Conservation (phyloP, 305 asterid species). For the Vinca major region DNA sequence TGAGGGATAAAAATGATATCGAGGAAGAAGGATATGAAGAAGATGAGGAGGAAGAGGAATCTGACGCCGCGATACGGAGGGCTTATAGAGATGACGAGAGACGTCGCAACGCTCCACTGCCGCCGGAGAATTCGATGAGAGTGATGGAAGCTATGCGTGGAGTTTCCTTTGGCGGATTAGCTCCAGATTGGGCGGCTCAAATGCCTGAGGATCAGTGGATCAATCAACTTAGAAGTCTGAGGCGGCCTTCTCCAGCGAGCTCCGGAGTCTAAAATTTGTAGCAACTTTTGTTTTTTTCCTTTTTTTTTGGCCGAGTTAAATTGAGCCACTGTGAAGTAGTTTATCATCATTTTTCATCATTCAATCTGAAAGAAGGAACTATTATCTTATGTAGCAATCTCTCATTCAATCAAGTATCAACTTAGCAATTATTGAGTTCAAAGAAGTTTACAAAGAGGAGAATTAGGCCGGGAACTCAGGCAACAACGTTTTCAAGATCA, state of each 20-base stretch:
- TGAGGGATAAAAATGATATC: constrained; percentile 28
- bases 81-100: constrained; percentile 72
- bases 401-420: not conserved
- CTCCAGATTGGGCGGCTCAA: constrained; percentile 69
- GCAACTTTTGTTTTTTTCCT: too few species aligned
- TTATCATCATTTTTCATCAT: too few species aligned
- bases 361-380: too few species aligned
- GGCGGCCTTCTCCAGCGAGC: constrained; percentile 25
- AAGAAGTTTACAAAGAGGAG: too few species aligned
- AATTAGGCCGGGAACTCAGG: too few species aligned
- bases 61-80: constrained; percentile 42
- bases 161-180: constrained; percentile 52
- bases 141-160: constrained; percentile 83
- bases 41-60: constrained; percentile 16
- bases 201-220: constrained; percentile 72
- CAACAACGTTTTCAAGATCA: too few species aligned
- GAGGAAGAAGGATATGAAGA: constrained; percentile 8
- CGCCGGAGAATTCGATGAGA: constrained; percentile 59
- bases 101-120: constrained; percentile 66
- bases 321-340: too few species aligned
- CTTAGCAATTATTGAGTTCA: too few species aligned
- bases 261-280: not conserved
- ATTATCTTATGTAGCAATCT: too few species aligned
- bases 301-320: too few species aligned
- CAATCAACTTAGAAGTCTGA: constrained; percentile 36